Base-by-base conservation (phyloP, 495 filamentous ascomycete genomes). In the Hypoxylon fuscum region DNA sequence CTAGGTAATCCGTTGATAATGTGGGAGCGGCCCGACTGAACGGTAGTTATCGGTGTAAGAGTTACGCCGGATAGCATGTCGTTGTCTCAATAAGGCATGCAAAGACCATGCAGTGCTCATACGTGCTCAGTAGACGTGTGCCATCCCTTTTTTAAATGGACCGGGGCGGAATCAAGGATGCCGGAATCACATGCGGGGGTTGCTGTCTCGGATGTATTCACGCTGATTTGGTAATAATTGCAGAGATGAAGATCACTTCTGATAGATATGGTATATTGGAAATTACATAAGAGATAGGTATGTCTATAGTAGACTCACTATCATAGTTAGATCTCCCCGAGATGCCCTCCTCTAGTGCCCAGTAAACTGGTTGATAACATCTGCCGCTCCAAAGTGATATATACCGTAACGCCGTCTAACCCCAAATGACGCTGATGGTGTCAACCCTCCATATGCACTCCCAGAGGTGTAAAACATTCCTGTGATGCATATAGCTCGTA, bases 351-450 rank as follows among this genome's bases (percentile, higher is more conserved):
- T 40, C 11, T 8, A 15, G 5, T 47, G 1, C 54, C 43, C 35
- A 22, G 54, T 27, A 4, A 27, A 4, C 25, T 27, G 8, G 25
- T 38, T 48, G 5, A 34, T 25, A 44, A 25, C n/a, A n/a, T n/a
- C n/a, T n/a, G n/a, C 23, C 18, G 35, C 32, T 35, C 35, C 23
- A 52, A 52, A 18, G 18, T 65, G 46, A 52, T 38, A 38, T 52
- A 18, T 27, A 21, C 32, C 51, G 41, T 17, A 60, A 46, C 57
- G 57, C 57, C 48, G 41, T 52, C 48, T 60, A 60, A 29, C 12
- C n/a, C 31, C 21, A 29, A 31, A n/a, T 34, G 40, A 51, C 11
- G 12, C 22, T 21, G 14, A 44, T 44, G 29, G 37, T 45, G n/a
- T 3, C 4, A 37, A 34, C 10, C 31, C 15, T 42, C 21, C 42